These are phyloP conservation scores for Starmerella kuoi DNA, from an alignment of 805 yeast species.

Conservation along the genomic window DNA sequence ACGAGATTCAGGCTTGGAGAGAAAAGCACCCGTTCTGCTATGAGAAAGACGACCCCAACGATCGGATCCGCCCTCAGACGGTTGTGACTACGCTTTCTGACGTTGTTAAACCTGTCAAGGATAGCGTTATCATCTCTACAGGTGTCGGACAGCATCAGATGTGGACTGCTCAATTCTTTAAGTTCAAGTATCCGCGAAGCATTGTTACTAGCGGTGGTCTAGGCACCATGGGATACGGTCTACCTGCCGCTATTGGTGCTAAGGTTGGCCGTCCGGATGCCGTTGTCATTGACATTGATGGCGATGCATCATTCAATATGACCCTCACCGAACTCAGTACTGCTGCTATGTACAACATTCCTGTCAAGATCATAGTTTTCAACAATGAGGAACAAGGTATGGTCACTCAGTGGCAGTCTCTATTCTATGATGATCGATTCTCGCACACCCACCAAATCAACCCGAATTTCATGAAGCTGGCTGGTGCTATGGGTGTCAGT, in stretches of 20 bases:
- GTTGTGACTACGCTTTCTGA: slow-evolving; percentile 65
- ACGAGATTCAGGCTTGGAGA: slow-evolving; percentile 68
- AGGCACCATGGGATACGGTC: slow-evolving; percentile 97
- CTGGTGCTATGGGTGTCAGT: slow-evolving; percentile 86
- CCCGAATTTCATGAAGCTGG: slow-evolving; percentile 85
- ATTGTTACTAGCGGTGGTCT: slow-evolving; percentile 97
- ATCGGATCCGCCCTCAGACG: slow-evolving; percentile 79
- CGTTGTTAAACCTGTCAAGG: slow-evolving; percentile 49
- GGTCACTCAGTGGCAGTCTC: slow-evolving; percentile 99
- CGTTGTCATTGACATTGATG: slow-evolving; percentile 90
- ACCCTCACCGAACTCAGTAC: slow-evolving; percentile 84
- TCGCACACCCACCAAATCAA: slow-evolving; percentile 95
- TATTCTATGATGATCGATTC: slow-evolving; percentile 92
- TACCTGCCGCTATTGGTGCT: slow-evolving; percentile 97
- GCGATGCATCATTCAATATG: slow-evolving; percentile 99
- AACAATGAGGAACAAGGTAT: slow-evolving; percentile 99
- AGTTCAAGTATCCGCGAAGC: slow-evolving; percentile 85
- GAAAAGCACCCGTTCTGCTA: slow-evolving; percentile 74
- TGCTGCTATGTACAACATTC: slow-evolving; percentile 87
- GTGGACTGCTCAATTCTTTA: slow-evolving; percentile 99
- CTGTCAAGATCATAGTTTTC: slow-evolving; percentile 76
- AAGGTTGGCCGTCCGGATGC: slow-evolving; percentile 94
- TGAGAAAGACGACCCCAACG: slow-evolving; percentile 51
- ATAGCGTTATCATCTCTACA: slow-evolving; percentile 79
- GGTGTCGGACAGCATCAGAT: slow-evolving; percentile 99